Evolutionary conservation across 305 asterid species (phyloP).

Genomic region (Plantago lanceolata): DNA sequence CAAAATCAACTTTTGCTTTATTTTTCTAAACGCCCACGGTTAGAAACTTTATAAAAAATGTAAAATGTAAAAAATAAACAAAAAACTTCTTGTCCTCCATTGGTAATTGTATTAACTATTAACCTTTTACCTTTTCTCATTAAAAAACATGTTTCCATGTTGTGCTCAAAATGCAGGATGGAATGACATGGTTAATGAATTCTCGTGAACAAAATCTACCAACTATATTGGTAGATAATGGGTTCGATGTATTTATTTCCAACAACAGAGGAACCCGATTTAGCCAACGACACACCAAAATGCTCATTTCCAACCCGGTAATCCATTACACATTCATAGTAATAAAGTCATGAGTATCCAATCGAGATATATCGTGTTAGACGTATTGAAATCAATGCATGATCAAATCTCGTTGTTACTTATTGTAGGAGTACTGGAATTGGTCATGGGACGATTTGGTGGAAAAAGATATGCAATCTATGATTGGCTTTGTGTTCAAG

Average conservation of each 20-base stretch:
- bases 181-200: conserved; percentile 68
- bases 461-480: conserved; percentile 52
- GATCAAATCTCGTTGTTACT: not conserved
- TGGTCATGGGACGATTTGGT: conserved; percentile 93
- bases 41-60: no score
- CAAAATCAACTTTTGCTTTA: no score
- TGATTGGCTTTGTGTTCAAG: conserved; percentile 37
- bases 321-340: not conserved
- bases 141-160: not conserved
- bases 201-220: conserved; percentile 56
- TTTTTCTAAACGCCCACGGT: no score
- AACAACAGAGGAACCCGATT: conserved; percentile 67
- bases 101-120: no score
- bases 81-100: no score
- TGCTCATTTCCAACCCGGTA: conserved; percentile 43
- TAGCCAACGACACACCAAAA: conserved; percentile 48
- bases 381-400: not conserved
- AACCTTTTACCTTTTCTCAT: not conserved
- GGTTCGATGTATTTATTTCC: conserved; percentile 81
- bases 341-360: no score
- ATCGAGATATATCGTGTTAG: not conserved
- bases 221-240: conserved; percentile 61
- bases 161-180: conserved; percentile 48
- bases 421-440: conserved; percentile 53
- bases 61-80: no score